Evolutionary conservation across 176 grass and related monocot genomes (phyloP).

Genomic region (Bromus sterilis): DNA sequence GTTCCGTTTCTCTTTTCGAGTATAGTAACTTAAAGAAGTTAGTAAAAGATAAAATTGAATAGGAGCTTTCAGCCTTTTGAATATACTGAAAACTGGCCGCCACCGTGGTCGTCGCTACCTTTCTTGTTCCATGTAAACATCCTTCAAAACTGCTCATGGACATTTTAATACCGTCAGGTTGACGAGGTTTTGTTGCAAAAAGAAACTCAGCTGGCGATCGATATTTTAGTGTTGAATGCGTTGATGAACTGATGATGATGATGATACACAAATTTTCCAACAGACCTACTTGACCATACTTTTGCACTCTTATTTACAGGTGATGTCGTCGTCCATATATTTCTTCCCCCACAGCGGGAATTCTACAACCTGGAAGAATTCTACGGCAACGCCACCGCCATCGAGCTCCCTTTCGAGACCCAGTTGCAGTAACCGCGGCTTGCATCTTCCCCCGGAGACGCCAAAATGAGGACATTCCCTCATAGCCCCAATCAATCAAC

Average conservation of each 20-base stretch:
- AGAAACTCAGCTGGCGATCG: background rate
- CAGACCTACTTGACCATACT: background rate
- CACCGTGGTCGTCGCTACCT: background rate
- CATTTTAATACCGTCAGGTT: background rate
- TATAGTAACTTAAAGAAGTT: background rate
- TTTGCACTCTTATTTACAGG: conserved; percentile 28
- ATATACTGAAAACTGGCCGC: background rate
- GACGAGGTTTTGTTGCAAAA: background rate
- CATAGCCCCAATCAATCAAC: background rate
- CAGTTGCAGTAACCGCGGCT: conserved; percentile 22
- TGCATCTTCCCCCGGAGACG: background rate
- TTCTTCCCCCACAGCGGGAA: conserved; percentile 73
- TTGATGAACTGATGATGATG: background rate
- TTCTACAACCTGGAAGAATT: conserved; percentile 98
- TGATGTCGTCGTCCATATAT: conserved; percentile 99
- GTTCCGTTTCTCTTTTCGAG: background rate
- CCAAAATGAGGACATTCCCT: background rate
- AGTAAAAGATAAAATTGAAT: background rate
- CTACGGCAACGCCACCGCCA: conserved; percentile 74
- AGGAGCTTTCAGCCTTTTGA: background rate
- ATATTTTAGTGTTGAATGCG: background rate
- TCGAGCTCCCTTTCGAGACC: conserved; percentile 80
- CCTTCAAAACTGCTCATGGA: background rate
- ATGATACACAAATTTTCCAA: background rate
- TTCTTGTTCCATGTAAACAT: background rate